Percentiles rank a stretch among this genome's conserved stretches.
Conservation (phyloP, 768 basidiomycete species). For the Kwoniella mangroviensis region DNA sequence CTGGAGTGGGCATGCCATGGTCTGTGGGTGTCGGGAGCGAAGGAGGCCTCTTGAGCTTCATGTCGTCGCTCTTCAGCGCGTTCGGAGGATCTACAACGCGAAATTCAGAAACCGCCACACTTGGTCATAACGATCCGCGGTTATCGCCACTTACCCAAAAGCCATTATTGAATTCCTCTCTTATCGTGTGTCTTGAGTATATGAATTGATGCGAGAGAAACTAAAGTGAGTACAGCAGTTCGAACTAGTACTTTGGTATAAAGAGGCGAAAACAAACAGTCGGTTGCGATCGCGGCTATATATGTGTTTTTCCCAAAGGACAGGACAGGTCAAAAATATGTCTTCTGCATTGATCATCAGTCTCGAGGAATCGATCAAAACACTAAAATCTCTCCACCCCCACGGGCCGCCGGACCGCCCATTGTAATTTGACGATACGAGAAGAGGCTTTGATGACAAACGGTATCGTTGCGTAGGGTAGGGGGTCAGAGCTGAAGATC, state of each 20-base stretch:
- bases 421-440: not conserved
- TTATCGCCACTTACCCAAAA: conserved; percentile 6
- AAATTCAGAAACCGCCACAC: not conserved
- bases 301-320: not conserved
- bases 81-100: not conserved
- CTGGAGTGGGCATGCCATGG: conserved; percentile 45
- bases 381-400: conserved; percentile 7
- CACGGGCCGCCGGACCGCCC: conserved; percentile 28
- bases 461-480: no score
- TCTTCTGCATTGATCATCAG: not conserved
- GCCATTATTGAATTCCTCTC: conserved; percentile 5
- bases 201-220: not conserved
- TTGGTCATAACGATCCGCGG: not conserved
- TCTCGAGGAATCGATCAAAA: not conserved
- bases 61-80: conserved; percentile 13
- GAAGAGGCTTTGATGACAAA: no score
- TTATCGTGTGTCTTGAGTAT: not conserved
- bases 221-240: no score
- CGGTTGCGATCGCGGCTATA: not conserved
- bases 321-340: not conserved
- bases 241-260: no score
- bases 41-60: conserved; percentile 19
- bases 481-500: not conserved
- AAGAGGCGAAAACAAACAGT: not conserved
- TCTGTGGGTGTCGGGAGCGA: conserved; percentile 20